These are phyloP conservation scores for Fagopyrum esculentum DNA, from an alignment of 148 eudicot species.

Conservation along the genomic window DNA sequence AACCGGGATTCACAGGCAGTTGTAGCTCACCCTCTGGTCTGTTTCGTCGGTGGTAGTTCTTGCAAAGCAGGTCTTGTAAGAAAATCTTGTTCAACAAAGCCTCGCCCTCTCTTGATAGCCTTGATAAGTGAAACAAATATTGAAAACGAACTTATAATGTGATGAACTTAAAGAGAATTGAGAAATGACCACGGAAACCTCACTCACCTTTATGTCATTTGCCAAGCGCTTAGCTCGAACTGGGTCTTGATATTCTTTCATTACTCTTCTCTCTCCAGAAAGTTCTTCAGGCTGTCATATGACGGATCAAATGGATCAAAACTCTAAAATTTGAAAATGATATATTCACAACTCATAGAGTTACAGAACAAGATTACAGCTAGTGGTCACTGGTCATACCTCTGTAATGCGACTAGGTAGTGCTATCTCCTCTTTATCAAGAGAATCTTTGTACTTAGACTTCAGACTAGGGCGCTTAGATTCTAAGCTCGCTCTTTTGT, in stretches of 20 bases:
- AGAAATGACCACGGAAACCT: background rate
- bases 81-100: slow-evolving; percentile 25
- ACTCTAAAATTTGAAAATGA: background rate
- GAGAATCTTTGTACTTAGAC: slow-evolving; percentile 25
- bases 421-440: slow-evolving; percentile 29
- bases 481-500: slow-evolving; percentile 27
- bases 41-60: slow-evolving; percentile 38
- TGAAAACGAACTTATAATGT: background rate
- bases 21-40: slow-evolving; percentile 45
- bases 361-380: background rate
- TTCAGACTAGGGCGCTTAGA: slow-evolving; percentile 26
- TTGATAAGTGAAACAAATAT: slow-evolving; percentile 23
- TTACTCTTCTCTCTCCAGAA: slow-evolving; percentile 30
- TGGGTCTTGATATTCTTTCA: slow-evolving; percentile 30
- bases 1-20: background rate
- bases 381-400: slow-evolving; percentile 27
- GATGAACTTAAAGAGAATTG: background rate
- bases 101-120: slow-evolving; percentile 53
- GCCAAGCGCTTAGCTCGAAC: slow-evolving; percentile 23
- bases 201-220: slow-evolving; percentile 47
- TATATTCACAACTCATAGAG: background rate
- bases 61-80: slow-evolving; percentile 22
- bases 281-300: slow-evolving; percentile 41
- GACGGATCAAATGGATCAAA: slow-evolving; percentile 5
- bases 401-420: slow-evolving; percentile 29